phyloP scores from a whole-genome alignment of 2,329 filamentous ascomycete species.

The Claviceps cyperi region DNA sequence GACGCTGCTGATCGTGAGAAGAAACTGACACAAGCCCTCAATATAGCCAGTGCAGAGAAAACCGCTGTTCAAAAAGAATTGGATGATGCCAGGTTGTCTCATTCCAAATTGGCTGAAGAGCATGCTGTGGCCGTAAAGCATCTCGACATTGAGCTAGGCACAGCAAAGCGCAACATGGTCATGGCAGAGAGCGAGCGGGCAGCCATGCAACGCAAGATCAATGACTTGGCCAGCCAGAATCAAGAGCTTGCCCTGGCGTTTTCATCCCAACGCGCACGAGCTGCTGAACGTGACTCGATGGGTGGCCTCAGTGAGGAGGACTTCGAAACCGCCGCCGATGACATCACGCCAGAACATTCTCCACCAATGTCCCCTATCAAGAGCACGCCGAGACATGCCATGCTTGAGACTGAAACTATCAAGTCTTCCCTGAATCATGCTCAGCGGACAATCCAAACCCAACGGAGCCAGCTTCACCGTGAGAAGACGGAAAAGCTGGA shows the following conservation, averaged over 20 bases:
- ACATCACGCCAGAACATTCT: slow-evolving; percentile 73
- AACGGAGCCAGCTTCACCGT: slow-evolving; percentile 87
- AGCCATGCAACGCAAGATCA: slow-evolving; percentile 70
- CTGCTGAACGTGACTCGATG: slow-evolving; percentile 48
- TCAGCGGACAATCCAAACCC: slow-evolving; percentile 89
- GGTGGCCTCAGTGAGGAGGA: slow-evolving; percentile 46
- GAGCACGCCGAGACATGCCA: slow-evolving; percentile 75
- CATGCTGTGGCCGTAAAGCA: slow-evolving; percentile 63
- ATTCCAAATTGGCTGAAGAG: slow-evolving; percentile 71
- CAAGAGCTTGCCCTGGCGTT: slow-evolving; percentile 79
- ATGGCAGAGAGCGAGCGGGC: slow-evolving; percentile 65
- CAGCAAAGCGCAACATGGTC: slow-evolving; percentile 64
- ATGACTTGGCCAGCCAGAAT: slow-evolving; percentile 79
- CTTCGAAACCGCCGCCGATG: slow-evolving; percentile 50
- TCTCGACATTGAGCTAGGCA: slow-evolving; percentile 77
- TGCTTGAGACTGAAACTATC: slow-evolving; percentile 89
- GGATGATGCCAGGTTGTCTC: slow-evolving; percentile 71
- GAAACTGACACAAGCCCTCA: slow-evolving; percentile 61
- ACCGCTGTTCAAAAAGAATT: slow-evolving; percentile 67
- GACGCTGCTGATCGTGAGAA: slow-evolving; percentile 73
- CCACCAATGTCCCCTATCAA: slow-evolving; percentile 85
- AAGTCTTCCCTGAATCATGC: slow-evolving; percentile 90
- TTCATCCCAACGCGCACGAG: slow-evolving; percentile 54
- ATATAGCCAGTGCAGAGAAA: slow-evolving; percentile 59
- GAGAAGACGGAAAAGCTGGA: slow-evolving; percentile 99